phyloP scores from a whole-genome alignment of 306 rosid genomes.

The Quercus berberidifolia region DNA sequence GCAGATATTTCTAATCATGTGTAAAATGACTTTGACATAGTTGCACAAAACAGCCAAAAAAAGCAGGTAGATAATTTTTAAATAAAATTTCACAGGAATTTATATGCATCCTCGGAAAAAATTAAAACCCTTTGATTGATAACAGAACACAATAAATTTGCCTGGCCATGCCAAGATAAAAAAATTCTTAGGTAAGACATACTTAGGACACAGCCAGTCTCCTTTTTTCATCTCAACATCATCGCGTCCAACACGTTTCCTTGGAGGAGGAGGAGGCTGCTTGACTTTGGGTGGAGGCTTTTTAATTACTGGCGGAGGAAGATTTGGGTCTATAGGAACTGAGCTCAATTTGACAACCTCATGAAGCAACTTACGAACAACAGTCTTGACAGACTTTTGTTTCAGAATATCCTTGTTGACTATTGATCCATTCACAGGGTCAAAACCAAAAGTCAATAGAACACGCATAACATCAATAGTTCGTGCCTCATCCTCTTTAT shows the following conservation, averaged over 20 bases:
- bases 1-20: background rate
- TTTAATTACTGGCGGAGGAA: slow-evolving; percentile 76
- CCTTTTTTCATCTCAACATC: slow-evolving; percentile 98
- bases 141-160: background rate
- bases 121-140: background rate
- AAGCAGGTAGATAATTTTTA: background rate
- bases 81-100: background rate
- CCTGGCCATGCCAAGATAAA: slow-evolving; percentile 15
- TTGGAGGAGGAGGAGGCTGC: slow-evolving; percentile 93
- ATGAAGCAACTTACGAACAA: slow-evolving; percentile 84
- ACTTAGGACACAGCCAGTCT: slow-evolving; percentile 99
- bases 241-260: slow-evolving; percentile 83
- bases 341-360: slow-evolving; percentile 93
- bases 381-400: slow-evolving; percentile 73
- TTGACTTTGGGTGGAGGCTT: slow-evolving; percentile 90
- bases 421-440: slow-evolving; percentile 62
- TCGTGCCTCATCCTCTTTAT: slow-evolving; percentile 91
- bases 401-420: slow-evolving; percentile 60
- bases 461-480: slow-evolving; percentile 87
- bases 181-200: slow-evolving; percentile 30
- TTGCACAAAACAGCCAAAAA: background rate
- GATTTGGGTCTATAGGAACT: slow-evolving; percentile 93
- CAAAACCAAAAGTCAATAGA: slow-evolving; percentile 70
- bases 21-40: background rate
- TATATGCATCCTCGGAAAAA: slow-evolving; percentile 16